These are phyloP conservation scores for Gymnopus androsaceus DNA, from an alignment of 1,284 basidiomycete genomes.

Conservation along the genomic window DNA sequence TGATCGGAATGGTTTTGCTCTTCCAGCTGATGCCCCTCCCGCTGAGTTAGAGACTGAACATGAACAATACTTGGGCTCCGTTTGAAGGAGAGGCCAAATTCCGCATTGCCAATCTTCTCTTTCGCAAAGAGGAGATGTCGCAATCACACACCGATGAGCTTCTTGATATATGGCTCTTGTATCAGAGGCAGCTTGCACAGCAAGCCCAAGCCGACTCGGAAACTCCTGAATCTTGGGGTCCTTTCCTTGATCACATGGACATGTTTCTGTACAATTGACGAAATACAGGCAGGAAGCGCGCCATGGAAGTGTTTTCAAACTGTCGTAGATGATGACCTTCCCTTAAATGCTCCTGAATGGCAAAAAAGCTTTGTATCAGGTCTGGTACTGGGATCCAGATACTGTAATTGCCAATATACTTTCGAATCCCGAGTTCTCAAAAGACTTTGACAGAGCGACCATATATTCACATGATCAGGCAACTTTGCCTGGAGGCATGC, in stretches of 20 bases:
- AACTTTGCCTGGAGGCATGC: constrained; percentile 30
- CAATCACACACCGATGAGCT: constrained; percentile 17
- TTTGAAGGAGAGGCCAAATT: constrained; percentile 17
- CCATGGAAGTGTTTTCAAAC: constrained; percentile 28
- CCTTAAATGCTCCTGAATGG: constrained; percentile 24
- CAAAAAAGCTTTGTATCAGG: constrained; percentile 24
- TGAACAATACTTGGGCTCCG: constrained; percentile 16
- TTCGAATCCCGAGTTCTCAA: constrained; percentile 18
- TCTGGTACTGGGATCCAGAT: constrained; percentile 26
- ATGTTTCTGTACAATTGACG: constrained; percentile 31
- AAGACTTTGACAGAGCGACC: constrained; percentile 22
- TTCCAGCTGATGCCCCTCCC: constrained; percentile 8
- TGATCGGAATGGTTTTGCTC: not conserved
- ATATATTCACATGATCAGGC: constrained; percentile 25
- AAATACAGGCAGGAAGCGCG: constrained; percentile 24
- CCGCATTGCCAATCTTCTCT: constrained; percentile 19
- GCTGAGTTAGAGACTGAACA: not conserved
- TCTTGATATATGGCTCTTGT: constrained; percentile 19
- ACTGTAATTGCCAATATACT: constrained; percentile 22
- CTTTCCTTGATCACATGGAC: constrained; percentile 25
- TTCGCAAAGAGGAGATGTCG: constrained; percentile 21
- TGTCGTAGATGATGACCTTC: constrained; percentile 22
- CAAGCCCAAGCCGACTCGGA: not conserved
- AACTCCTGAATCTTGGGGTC: constrained; percentile 12
- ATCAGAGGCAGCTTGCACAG: not conserved